Evolutionary conservation across 331 rosid genomes (phyloP).

Genomic region (Rosa hybrid): DNA sequence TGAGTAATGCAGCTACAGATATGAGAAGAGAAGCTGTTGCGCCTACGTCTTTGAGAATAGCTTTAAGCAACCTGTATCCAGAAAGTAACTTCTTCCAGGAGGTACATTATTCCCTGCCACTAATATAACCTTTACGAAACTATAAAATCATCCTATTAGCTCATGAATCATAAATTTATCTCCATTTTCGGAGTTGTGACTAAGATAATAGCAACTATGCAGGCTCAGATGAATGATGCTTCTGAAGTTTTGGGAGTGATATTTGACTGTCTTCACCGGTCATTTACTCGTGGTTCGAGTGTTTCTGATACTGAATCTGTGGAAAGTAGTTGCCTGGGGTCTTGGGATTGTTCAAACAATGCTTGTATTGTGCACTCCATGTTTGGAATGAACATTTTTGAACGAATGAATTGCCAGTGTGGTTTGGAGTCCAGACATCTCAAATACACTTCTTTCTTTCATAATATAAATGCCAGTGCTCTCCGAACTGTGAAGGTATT

Average conservation of each 20-base stretch:
- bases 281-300: conserved; percentile 60
- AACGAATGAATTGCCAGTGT: conserved; percentile 89
- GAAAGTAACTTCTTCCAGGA: conserved; percentile 88
- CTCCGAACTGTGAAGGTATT: conserved; percentile 92
- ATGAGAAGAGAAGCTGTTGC: conserved; percentile 76
- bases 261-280: conserved; percentile 88
- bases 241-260: conserved; percentile 92
- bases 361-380: conserved; percentile 88
- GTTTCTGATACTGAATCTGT: conserved; percentile 64
- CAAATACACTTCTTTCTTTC: conserved; percentile 93
- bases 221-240: conserved; percentile 99
- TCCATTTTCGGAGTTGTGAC: conserved; percentile 32
- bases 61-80: conserved; percentile 91
- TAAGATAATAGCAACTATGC: conserved; percentile 37
- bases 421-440: conserved; percentile 78
- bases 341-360: conserved; percentile 83
- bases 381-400: conserved; percentile 88
- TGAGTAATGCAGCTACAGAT: conserved; percentile 66
- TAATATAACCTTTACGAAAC: not conserved
- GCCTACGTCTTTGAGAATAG: conserved; percentile 87
- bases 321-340: conserved; percentile 64
- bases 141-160: not conserved
- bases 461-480: conserved; percentile 93
- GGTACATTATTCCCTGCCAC: conserved; percentile 47
- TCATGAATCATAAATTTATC: conserved; percentile 17